Conservation (phyloP, 2,329 filamentous ascomycete species). For the Colletotrichum lupini region DNA sequence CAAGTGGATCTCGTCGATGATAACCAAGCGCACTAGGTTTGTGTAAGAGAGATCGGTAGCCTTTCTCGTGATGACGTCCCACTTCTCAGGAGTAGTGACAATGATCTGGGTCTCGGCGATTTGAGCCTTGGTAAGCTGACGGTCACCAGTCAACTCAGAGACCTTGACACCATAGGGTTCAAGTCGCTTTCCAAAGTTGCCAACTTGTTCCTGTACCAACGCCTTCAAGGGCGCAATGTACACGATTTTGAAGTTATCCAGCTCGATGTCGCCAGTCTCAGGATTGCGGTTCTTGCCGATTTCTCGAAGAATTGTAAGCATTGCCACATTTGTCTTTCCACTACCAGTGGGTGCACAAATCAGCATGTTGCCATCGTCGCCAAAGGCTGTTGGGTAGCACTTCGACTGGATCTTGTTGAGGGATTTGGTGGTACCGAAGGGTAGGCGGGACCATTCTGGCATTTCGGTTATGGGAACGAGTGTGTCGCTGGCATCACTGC, state of each 20-base stretch:
- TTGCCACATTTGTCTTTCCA: conserved; percentile 98
- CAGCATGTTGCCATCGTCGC: conserved; percentile 96
- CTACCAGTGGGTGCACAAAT: conserved; percentile 97
- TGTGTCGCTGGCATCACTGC: conserved; percentile 81
- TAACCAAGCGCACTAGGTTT: conserved; percentile 93
- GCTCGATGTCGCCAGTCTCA: conserved; percentile 89
- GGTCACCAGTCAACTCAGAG: conserved; percentile 95
- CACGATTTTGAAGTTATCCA: conserved; percentile 98
- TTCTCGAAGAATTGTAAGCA: conserved; percentile 95
- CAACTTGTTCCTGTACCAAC: conserved; percentile 96
- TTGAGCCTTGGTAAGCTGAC: conserved; percentile 98
- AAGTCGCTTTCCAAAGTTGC: conserved; percentile 93
- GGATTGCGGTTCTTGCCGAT: conserved; percentile 95
- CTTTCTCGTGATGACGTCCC: conserved; percentile 98
- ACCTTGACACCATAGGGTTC: conserved; percentile 93
- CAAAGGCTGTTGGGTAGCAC: conserved; percentile 90
- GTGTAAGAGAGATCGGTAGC: conserved; percentile 97
- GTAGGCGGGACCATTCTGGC: conserved; percentile 89
- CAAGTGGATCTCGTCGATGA: conserved; percentile 98
- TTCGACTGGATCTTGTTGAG: conserved; percentile 96
- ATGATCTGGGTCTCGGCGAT: conserved; percentile 98
- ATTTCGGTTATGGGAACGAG: conserved; percentile 88
- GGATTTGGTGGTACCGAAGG: conserved; percentile 87
- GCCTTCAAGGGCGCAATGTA: conserved; percentile 98
- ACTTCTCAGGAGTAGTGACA: conserved; percentile 98